Percentiles rank a stretch among this genome's conserved stretches.
These are phyloP conservation scores for Sphagnurus paluster DNA, from an alignment of 1,284 basidiomycete genomes.

Conservation along the genomic window DNA sequence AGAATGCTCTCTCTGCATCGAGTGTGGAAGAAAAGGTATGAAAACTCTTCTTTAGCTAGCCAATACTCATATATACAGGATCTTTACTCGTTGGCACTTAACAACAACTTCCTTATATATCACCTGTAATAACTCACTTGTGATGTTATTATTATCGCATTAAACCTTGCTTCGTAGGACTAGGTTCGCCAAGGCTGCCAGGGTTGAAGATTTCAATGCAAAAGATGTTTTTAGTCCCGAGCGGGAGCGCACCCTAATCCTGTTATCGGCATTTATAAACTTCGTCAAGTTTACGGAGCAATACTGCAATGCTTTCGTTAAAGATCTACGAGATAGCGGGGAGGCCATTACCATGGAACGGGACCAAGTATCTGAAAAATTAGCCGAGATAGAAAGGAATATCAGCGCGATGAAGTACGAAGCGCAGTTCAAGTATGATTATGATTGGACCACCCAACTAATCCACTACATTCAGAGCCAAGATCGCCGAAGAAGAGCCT, in stretches of 20 bases:
- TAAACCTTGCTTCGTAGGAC: conserved; percentile 49
- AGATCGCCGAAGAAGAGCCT: conserved; percentile 72
- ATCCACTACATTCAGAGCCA: conserved; percentile 51
- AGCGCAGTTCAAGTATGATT: not conserved
- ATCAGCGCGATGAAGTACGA: conserved; percentile 66
- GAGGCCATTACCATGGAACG: conserved; percentile 57
- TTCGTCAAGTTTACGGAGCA: conserved; percentile 88
- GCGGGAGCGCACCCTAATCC: conserved; percentile 64
- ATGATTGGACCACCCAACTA: not conserved
- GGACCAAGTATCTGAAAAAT: conserved; percentile 50
- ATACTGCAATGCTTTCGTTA: conserved; percentile 57
- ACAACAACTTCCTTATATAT: conserved; percentile 62
- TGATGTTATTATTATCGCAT: too few species aligned
- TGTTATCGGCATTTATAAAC: conserved; percentile 89
- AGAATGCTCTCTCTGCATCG: conserved; percentile 52
- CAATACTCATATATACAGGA: conserved; percentile 45
- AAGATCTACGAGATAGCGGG: conserved; percentile 59
- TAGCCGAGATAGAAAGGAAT: conserved; percentile 51
- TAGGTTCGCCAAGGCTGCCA: conserved; percentile 71
- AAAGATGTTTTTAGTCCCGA: conserved; percentile 77
- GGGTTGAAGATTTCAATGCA: conserved; percentile 75
- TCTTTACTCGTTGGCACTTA: conserved; percentile 56
- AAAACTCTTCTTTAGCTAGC: not conserved
- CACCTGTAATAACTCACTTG: too few species aligned
- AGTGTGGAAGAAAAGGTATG: conserved; percentile 56